A percentile compares a stretch with the other conserved stretches of the same genome.
Evolutionary conservation across 768 basidiomycete genomes (phyloP).

Genomic region (Auriscalpium orientale): DNA sequence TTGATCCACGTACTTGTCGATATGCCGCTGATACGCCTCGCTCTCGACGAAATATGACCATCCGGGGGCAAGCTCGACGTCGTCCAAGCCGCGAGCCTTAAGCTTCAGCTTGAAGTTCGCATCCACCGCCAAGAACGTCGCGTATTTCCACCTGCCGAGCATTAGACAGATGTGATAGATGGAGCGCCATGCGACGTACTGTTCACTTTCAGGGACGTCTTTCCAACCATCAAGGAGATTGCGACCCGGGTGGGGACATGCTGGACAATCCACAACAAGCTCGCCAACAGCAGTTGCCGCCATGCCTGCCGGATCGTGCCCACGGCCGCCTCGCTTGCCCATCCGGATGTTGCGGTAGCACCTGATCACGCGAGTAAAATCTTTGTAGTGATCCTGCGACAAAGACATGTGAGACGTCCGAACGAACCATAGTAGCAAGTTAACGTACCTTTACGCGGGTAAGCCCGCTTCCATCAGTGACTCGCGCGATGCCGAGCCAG

Average conservation of each 20-base stretch:
- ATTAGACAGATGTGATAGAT: background rate
- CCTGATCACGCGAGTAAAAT: slow-evolving; percentile 11
- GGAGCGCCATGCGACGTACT: slow-evolving; percentile 5
- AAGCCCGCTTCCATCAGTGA: slow-evolving; percentile 7
- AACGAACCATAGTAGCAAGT: no score
- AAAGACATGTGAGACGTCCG: no score
- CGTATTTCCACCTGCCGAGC: background rate
- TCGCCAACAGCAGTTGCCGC: slow-evolving; percentile 3
- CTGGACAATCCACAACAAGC: slow-evolving; percentile 16
- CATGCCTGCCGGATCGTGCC: slow-evolving; percentile 12
- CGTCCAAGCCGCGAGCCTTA: background rate
- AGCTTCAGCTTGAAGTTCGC: slow-evolving; percentile 1
- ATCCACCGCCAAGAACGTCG: slow-evolving; percentile 8
- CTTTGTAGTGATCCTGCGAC: background rate
- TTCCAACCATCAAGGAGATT: slow-evolving; percentile 17
- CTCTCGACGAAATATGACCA: background rate
- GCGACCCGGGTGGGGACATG: slow-evolving; percentile 16
- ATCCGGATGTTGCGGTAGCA: slow-evolving; percentile 16
- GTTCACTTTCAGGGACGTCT: background rate
- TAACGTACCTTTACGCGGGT: no score
- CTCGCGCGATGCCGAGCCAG: slow-evolving; percentile 1
- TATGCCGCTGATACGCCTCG: background rate
- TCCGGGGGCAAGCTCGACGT: background rate
- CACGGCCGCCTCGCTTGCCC: slow-evolving; percentile 16
- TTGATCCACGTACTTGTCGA: background rate